These are phyloP conservation scores for Ceratobasidium sp. DNA, from an alignment of 1,284 basidiomycete species.

Conservation along the genomic window DNA sequence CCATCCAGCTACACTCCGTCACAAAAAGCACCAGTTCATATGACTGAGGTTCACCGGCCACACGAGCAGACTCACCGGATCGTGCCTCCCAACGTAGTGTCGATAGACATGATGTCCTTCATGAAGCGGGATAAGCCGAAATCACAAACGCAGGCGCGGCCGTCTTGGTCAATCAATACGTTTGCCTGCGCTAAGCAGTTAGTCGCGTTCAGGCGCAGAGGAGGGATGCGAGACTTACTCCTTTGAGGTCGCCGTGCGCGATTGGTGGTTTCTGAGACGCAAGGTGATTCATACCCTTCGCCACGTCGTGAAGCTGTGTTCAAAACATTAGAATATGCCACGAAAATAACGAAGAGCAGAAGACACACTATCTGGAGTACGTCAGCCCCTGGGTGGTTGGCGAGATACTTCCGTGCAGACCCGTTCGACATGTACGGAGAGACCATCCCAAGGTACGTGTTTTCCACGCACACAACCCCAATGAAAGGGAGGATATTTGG, in stretches of 20 bases:
- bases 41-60: neutral
- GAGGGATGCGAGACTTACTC: slow-evolving; percentile 1
- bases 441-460: slow-evolving; percentile 41
- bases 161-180: slow-evolving; percentile 24
- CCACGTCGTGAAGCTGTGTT: slow-evolving; percentile 32
- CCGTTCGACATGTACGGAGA: slow-evolving; percentile 41
- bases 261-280: slow-evolving; percentile 33
- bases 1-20: slow-evolving; percentile 28
- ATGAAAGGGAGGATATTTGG: slow-evolving; percentile 38
- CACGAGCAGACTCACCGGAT: slow-evolving; percentile 25
- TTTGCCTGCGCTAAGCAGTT: slow-evolving; percentile 9
- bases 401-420: slow-evolving; percentile 31
- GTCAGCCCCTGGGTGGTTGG: slow-evolving; percentile 23
- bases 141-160: slow-evolving; percentile 38
- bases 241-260: slow-evolving; percentile 38
- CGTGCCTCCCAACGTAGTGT: slow-evolving; percentile 39
- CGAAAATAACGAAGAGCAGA: neutral
- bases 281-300: slow-evolving; percentile 36
- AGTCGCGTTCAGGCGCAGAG: no score
- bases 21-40: neutral
- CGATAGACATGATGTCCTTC: slow-evolving; percentile 43
- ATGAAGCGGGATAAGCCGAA: slow-evolving; percentile 39
- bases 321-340: neutral
- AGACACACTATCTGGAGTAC: slow-evolving; percentile 36
- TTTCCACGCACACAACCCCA: slow-evolving; percentile 39